A percentile compares a stretch with the other conserved stretches of the same genome.
Evolutionary conservation across 1,139 yeast species (phyloP).

Genomic region (Magnusiomyces sp.): DNA sequence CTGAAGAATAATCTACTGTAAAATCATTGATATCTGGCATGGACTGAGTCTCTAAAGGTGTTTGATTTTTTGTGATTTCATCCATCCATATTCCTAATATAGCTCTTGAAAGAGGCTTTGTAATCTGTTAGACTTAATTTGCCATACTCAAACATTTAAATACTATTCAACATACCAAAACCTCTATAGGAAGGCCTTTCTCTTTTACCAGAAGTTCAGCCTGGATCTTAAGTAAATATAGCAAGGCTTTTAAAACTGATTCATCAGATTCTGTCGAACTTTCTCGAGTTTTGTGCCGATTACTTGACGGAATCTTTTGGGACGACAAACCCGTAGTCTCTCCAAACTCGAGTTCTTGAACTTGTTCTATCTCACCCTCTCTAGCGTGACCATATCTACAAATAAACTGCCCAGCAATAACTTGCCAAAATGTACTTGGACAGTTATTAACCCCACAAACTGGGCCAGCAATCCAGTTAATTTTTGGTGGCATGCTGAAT

Average conservation of each 20-base stretch:
- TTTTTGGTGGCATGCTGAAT: too few species aligned
- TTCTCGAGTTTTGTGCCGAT: too few species aligned
- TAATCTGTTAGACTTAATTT: not conserved
- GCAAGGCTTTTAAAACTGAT: not conserved
- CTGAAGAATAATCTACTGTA: too few species aligned
- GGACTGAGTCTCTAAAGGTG: too few species aligned
- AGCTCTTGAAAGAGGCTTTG: constrained; percentile 1
- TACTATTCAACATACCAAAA: not conserved
- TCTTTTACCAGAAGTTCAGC: constrained; percentile 3
- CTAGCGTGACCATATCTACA: constrained; percentile 88
- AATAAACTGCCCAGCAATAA: constrained; percentile 65
- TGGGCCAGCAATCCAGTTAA: constrained; percentile 56
- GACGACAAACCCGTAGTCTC: too few species aligned
- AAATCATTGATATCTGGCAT: too few species aligned
- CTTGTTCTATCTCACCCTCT: constrained; percentile 63
- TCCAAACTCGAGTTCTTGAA: too few species aligned
- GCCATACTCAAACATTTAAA: not conserved
- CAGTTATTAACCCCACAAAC: constrained; percentile 89
- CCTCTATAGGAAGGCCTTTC: constrained; percentile 2
- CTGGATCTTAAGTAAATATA: not conserved
- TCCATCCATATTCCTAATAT: constrained; percentile 3
- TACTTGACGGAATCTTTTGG: too few species aligned
- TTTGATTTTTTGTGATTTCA: not conserved
- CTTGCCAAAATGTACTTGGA: constrained; percentile 63
- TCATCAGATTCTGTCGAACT: too few species aligned